phyloP scores from a whole-genome alignment of 768 basidiomycete genomes.

The Coprinopsis cinerea region DNA sequence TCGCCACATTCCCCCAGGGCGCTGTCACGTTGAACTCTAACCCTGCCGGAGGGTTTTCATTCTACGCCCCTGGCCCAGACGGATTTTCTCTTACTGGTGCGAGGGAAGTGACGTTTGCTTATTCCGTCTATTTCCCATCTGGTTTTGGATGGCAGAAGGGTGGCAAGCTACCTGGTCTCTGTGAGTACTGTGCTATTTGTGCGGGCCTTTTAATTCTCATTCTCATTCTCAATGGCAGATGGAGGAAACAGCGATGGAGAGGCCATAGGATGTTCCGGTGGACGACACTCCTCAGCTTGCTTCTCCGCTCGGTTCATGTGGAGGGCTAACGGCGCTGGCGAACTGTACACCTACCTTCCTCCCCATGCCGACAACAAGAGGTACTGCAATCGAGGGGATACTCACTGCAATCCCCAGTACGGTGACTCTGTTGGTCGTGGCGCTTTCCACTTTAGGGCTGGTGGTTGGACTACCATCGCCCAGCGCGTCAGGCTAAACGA shows the following conservation, averaged over 20 bases:
- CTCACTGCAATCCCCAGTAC: constrained; percentile 52
- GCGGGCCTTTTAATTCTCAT: background rate
- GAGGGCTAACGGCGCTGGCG: constrained; percentile 47
- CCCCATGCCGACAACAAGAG: constrained; percentile 35
- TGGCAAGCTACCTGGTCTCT: constrained; percentile 82
- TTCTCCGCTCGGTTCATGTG: constrained; percentile 62
- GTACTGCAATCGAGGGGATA: background rate
- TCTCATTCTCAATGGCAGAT: constrained; percentile 22
- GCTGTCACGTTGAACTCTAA: constrained; percentile 32
- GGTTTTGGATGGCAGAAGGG: constrained; percentile 75
- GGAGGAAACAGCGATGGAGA: constrained; percentile 40
- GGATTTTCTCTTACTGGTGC: constrained; percentile 43
- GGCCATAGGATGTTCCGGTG: constrained; percentile 53
- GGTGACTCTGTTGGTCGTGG: constrained; percentile 66
- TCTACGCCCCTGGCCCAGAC: constrained; percentile 53
- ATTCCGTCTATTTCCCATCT: constrained; percentile 70
- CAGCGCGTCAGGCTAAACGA: constrained; percentile 72
- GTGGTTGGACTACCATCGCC: constrained; percentile 58
- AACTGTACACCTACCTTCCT: constrained; percentile 62
- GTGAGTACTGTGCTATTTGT: constrained; percentile 32
- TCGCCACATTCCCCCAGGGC: constrained; percentile 42
- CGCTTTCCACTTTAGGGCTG: constrained; percentile 53
- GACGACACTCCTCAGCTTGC: constrained; percentile 43
- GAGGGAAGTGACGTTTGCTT: constrained; percentile 50
- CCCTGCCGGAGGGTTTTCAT: constrained; percentile 51